Evolutionary conservation across 1,139 yeast species (phyloP).

Genomic region (Nakaseomyces nivariensis): DNA sequence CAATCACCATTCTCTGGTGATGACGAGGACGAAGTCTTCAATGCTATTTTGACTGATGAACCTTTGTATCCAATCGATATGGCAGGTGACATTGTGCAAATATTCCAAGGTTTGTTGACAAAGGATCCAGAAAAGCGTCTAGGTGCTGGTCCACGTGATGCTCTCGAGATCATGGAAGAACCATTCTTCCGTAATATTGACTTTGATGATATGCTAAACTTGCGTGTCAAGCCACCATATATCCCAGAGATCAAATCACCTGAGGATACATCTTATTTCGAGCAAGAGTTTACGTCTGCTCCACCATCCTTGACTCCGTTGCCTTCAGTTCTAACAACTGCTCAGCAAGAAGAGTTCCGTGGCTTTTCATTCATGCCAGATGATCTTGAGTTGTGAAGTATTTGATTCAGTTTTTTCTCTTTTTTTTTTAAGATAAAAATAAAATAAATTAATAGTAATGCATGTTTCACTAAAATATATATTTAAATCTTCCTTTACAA

Average conservation of each 20-base stretch:
- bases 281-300: conserved; percentile 88
- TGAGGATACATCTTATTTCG: conserved; percentile 88
- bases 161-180: conserved; percentile 88
- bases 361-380: conserved; percentile 89
- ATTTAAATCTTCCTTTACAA: not conserved
- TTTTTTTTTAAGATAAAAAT: not conserved
- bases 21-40: conserved; percentile 95
- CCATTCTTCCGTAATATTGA: conserved; percentile 84
- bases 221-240: conserved; percentile 76
- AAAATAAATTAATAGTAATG: not conserved
- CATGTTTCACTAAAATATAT: not conserved
- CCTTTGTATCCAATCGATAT: conserved; percentile 96
- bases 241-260: conserved; percentile 74
- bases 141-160: conserved; percentile 83
- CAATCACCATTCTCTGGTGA: conserved; percentile 98
- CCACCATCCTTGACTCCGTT: conserved; percentile 94
- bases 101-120: conserved; percentile 79
- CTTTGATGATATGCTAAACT: conserved; percentile 72
- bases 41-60: conserved; percentile 94
- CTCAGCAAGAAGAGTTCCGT: conserved; percentile 92
- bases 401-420: not conserved
- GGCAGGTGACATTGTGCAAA: conserved; percentile 94
- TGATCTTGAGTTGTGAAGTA: conserved; percentile 29
- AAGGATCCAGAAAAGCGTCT: conserved; percentile 78
- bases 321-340: conserved; percentile 73